Conservation (phyloP, 805 yeast genomes). For the Zygotorulaspora chibaensis region DNA sequence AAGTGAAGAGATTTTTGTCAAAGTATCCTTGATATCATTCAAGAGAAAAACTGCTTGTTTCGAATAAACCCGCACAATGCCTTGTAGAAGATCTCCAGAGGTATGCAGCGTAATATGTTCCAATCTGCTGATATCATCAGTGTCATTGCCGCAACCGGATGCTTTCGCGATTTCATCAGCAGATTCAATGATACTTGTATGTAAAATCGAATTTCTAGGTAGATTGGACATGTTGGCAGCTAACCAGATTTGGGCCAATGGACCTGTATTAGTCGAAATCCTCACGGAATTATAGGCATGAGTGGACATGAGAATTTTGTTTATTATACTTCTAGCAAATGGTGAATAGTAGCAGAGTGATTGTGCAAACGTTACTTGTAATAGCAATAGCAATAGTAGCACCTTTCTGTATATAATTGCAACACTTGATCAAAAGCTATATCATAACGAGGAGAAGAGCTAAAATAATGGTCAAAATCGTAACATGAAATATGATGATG, state of each 20-base stretch:
- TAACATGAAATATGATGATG: too few relatives aligned
- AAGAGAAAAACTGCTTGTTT: slow-evolving; percentile 76
- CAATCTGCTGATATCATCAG: slow-evolving; percentile 19
- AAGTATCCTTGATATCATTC: slow-evolving; percentile 78
- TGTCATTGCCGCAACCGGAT: slow-evolving; percentile 24
- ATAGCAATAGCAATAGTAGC: too few relatives aligned
- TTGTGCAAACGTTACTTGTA: background rate
- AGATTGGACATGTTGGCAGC: slow-evolving; percentile 66
- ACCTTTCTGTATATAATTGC: too few relatives aligned
- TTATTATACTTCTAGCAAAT: background rate
- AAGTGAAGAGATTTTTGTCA: slow-evolving; percentile 64
- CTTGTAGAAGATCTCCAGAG: slow-evolving; percentile 81
- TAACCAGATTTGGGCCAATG: slow-evolving; percentile 85
- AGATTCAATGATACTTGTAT: slow-evolving; percentile 65
- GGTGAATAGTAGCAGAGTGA: background rate
- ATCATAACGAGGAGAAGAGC: too few relatives aligned
- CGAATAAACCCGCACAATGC: slow-evolving; percentile 82
- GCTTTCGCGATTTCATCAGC: slow-evolving; percentile 58
- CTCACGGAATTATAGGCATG: slow-evolving; percentile 13
- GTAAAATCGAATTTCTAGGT: slow-evolving; percentile 51
- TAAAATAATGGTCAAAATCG: too few relatives aligned
- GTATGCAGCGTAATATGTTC: slow-evolving; percentile 73
- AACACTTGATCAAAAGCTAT: too few relatives aligned
- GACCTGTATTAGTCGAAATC: slow-evolving; percentile 60
- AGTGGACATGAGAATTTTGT: background rate